Percentiles rank a stretch among this genome's conserved stretches.
Evolutionary conservation across 805 yeast species (phyloP).

Genomic region (Wickerhamiella spandovensis): DNA sequence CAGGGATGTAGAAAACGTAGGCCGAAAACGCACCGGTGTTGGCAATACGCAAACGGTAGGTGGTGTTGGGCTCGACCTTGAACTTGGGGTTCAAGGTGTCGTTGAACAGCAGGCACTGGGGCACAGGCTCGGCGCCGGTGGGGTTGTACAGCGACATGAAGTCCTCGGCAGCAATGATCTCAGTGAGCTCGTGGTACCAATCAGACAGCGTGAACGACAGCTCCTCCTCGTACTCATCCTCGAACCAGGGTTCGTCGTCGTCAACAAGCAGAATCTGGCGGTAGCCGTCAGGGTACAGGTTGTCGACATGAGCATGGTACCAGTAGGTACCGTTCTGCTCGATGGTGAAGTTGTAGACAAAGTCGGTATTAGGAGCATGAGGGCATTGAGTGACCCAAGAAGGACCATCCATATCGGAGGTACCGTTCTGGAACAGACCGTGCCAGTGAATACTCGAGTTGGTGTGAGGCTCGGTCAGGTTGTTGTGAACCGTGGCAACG

Average conservation of each 20-base stretch:
- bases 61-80: constrained; percentile 66
- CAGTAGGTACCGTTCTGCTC: constrained; percentile 84
- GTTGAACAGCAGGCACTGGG: constrained; percentile 66
- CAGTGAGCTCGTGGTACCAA: constrained; percentile 69
- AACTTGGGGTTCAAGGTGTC: constrained; percentile 50
- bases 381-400: constrained; percentile 84
- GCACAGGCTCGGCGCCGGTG: constrained; percentile 97
- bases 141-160: constrained; percentile 75
- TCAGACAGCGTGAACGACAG: constrained; percentile 55
- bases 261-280: constrained; percentile 51
- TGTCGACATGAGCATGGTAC: constrained; percentile 91
- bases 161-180: constrained; percentile 29
- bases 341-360: constrained; percentile 79
- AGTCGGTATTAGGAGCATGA: constrained; percentile 61
- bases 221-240: constrained; percentile 64
- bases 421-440: constrained; percentile 73
- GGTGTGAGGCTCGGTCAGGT: constrained; percentile 38
- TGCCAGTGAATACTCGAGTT: constrained; percentile 85
- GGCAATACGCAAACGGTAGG: constrained; percentile 67
- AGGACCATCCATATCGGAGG: constrained; percentile 83
- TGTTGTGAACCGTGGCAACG: constrained; percentile 59
- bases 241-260: constrained; percentile 49
- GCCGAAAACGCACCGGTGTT: constrained; percentile 89
- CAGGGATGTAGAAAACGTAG: constrained; percentile 79
- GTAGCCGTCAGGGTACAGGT: constrained; percentile 86